Base-by-base conservation (phyloP, 371 early-diverging fungal genomes). In the Actinomucor elegans region DNA sequence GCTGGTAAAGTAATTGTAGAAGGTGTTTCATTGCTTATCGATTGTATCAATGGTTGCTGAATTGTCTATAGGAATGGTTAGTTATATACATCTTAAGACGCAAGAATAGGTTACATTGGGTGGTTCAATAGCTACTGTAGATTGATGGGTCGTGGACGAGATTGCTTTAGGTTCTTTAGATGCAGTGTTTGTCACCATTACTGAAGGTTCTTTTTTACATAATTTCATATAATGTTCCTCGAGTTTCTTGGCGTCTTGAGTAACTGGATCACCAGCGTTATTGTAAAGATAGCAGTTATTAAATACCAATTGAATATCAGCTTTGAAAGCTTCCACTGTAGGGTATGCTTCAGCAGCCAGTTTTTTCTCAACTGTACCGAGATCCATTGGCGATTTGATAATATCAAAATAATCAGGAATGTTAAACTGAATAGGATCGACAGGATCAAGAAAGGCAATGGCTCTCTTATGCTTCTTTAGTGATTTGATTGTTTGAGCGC, bases 371-470 rank as follows among this genome's bases (percentile, higher is more conserved):
- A 98, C 86, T 0, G 99, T 99, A 1, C 91, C 86, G 17, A 99
- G 79, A 62, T 99, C 99, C 99, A 99, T 99, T 0, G 99, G 99
- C 3, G 84, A 51, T 64, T 93, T 97, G 66, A 99, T 84, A 28
- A 94, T 77, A 20, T 89, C 87, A 34, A 84, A 79, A 67, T 96
- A 96, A 26, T 91, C 89, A 14, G 79, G 77, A 44, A 69, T 70
- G 37, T 71, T 67, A 23, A 66, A 64, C n/a, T 49, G 34, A 18
- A 75, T 55, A 7, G 72, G 71, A 65, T 81, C 81, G 11, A 81
- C 81, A 24, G 81, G 79, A 4, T 59, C 67, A 10, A 91, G 68
- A 66, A 99, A 99, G 2, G 92, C 89, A 27, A 69, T 60, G 2
- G 92, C 83, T 37, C 80, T 69, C 15, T 83, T 83, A 47, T 89